phyloP scores from a whole-genome alignment of 306 rosid species.

The Castanea sativa region DNA sequence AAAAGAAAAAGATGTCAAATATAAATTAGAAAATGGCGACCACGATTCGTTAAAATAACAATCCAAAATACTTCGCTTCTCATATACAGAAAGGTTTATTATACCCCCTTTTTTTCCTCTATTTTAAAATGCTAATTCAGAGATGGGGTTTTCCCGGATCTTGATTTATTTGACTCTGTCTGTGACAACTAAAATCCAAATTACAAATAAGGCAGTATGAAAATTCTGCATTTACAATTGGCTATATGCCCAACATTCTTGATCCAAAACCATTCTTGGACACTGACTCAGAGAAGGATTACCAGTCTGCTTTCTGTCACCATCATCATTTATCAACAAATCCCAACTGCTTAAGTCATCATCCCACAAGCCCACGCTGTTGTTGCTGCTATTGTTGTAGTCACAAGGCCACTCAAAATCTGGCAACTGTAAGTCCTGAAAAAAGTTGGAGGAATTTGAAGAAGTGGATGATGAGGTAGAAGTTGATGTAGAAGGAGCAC shows the following conservation, averaged over 20 bases:
- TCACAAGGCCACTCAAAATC: slow-evolving; percentile 57
- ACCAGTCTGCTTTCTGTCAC: slow-evolving; percentile 32
- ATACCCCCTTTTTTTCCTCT: not conserved
- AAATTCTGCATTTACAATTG: slow-evolving; percentile 29
- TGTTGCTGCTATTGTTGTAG: slow-evolving; percentile 1
- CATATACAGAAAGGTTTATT: slow-evolving; percentile 20
- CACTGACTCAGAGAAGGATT: slow-evolving; percentile 40
- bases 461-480: slow-evolving; percentile 37
- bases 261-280: slow-evolving; percentile 44
- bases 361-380: slow-evolving; percentile 44
- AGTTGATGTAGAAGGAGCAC: slow-evolving; percentile 35
- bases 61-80: slow-evolving; percentile 12
- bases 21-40: not conserved
- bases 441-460: slow-evolving; percentile 43
- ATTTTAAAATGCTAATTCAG: slow-evolving; percentile 18
- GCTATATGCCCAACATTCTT: slow-evolving; percentile 49
- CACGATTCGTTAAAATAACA: not conserved
- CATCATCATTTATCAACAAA: slow-evolving; percentile 34
- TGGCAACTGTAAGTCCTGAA: slow-evolving; percentile 48
- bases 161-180: slow-evolving; percentile 22
- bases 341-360: slow-evolving; percentile 67
- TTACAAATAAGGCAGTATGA: slow-evolving; percentile 28
- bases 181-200: slow-evolving; percentile 31
- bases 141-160: slow-evolving; percentile 18
- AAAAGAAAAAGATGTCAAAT: not conserved